These are phyloP conservation scores for Fusarium beomiforme DNA, from an alignment of 2,329 filamentous ascomycete species.

Conservation along the genomic window DNA sequence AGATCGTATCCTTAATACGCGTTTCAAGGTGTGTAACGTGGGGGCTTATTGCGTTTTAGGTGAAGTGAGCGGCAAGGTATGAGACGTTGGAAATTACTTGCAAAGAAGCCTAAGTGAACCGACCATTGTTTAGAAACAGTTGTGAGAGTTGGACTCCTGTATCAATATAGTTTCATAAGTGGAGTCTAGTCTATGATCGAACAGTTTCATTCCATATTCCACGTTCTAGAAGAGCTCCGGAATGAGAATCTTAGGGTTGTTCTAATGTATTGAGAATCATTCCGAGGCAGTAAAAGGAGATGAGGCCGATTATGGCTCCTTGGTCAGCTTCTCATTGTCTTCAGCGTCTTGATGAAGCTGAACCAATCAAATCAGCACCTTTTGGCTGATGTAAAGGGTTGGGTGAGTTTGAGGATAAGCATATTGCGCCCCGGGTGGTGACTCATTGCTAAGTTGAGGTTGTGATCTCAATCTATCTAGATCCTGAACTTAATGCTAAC, in stretches of 20 bases:
- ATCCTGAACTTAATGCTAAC: neutral
- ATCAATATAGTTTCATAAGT: constrained; percentile 27
- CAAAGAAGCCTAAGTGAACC: constrained; percentile 3
- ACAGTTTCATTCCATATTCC: neutral
- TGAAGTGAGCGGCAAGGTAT: constrained; percentile 2
- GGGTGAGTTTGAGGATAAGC: neutral
- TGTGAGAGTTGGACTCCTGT: constrained; percentile 1
- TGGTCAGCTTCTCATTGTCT: neutral
- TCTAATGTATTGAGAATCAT: neutral
- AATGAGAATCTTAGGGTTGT: neutral
- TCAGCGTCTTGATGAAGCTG: neutral
- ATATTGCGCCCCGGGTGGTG: neutral
- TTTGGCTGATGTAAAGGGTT: neutral
- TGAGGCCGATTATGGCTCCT: neutral
- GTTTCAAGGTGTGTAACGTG: constrained; percentile 7
- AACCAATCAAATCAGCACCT: neutral
- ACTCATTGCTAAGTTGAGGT: neutral
- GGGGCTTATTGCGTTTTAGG: neutral
- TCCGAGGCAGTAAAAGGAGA: neutral
- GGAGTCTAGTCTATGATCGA: neutral
- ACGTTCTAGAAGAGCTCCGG: constrained; percentile 21
- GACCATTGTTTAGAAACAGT: neutral
- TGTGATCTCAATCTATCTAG: neutral
- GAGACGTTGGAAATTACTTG: neutral
- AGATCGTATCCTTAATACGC: constrained; percentile 6